Conservation (phyloP, 1,284 basidiomycete genomes). For the Heterobasidion irregulare region DNA sequence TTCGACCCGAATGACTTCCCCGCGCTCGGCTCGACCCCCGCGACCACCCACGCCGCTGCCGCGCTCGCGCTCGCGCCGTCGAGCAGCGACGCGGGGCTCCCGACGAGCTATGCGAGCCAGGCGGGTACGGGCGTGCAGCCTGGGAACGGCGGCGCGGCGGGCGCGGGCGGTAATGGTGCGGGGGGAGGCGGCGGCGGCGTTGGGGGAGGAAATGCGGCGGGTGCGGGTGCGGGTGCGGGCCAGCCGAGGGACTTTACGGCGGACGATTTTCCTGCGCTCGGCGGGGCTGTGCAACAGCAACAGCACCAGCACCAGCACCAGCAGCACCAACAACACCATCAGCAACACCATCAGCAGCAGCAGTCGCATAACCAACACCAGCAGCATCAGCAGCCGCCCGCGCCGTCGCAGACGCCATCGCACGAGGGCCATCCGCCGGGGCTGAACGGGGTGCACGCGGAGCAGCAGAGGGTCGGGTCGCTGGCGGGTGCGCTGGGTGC, state of each 20-base stretch:
- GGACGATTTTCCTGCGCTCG: conserved; percentile 79
- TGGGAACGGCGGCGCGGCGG: neutral
- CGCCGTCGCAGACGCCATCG: conserved; percentile 18
- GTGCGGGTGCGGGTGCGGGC: conserved; percentile 25
- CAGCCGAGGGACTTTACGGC: conserved; percentile 66
- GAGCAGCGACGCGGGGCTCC: conserved; percentile 18
- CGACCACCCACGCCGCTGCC: conserved; percentile 20
- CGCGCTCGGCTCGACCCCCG: conserved; percentile 57
- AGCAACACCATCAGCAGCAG: conserved; percentile 25
- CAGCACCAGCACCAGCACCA: conserved; percentile 12
- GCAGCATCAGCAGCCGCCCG: conserved; percentile 28
- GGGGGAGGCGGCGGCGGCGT: no score
- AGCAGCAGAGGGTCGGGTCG: conserved; percentile 42
- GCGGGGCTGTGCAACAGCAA: conserved; percentile 39
- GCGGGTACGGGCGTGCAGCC: conserved; percentile 45
- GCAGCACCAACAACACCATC: no score
- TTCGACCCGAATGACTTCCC: conserved; percentile 83
- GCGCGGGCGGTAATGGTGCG: neutral
- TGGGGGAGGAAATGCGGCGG: neutral
- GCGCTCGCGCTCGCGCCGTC: conserved; percentile 4
- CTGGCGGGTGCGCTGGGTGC: neutral
- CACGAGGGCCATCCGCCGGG: conserved; percentile 55
- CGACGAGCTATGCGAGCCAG: conserved; percentile 69
- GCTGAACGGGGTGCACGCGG: conserved; percentile 56
- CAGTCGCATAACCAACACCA: conserved; percentile 20